phyloP scores from a whole-genome alignment of 257 asterid species.

The Prunella vulgaris region DNA sequence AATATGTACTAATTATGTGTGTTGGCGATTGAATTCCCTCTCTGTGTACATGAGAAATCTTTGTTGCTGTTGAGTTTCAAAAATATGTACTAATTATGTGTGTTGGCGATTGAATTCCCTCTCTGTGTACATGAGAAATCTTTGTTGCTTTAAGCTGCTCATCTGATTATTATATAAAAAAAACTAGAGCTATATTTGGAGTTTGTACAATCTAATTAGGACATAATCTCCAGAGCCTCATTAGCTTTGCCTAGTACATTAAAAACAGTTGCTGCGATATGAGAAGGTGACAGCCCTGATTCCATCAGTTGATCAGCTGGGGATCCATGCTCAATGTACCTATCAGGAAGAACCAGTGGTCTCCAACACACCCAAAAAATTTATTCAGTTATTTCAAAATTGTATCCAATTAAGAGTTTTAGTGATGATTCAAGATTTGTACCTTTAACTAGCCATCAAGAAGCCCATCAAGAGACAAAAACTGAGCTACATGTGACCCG shows the following conservation, averaged over 20 bases:
- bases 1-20: too few relatives aligned
- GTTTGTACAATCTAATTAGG: constrained; percentile 38
- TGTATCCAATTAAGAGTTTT: neutral
- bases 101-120: too few relatives aligned
- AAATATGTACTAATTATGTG: too few relatives aligned
- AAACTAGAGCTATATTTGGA: too few relatives aligned
- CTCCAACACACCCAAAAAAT: constrained; percentile 75
- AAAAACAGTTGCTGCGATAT: constrained; percentile 81
- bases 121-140: too few relatives aligned
- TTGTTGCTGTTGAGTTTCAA: too few relatives aligned
- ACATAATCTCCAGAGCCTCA: constrained; percentile 81
- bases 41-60: too few relatives aligned
- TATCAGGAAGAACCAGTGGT: constrained; percentile 94
- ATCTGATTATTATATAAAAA: too few relatives aligned
- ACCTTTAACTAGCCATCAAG: constrained; percentile 90
- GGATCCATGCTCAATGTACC: constrained; percentile 89
- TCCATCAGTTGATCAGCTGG: constrained; percentile 64
- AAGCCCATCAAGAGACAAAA: constrained; percentile 90
- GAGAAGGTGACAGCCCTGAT: constrained; percentile 80
- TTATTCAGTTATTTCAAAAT: neutral
- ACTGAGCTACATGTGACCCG: constrained; percentile 94
- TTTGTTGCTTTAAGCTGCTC: too few relatives aligned
- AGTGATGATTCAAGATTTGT: neutral
- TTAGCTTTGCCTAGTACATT: constrained; percentile 81
- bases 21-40: too few relatives aligned